phyloP scores from a whole-genome alignment of 1,284 basidiomycete genomes.

The Xerocomus amazonicus region DNA sequence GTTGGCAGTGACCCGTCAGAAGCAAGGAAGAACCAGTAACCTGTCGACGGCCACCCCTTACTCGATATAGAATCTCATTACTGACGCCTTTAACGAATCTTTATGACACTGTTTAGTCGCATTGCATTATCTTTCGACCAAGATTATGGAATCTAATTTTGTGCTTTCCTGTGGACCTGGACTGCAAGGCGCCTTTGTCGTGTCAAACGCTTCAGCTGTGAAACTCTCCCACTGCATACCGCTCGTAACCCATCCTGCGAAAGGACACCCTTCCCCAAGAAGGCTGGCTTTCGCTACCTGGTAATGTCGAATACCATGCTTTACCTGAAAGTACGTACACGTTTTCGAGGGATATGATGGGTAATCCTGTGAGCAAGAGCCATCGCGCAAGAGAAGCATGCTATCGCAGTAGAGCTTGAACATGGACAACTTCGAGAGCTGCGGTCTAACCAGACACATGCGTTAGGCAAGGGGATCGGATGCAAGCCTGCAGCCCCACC shows the following conservation, averaged over 20 bases:
- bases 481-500: slow-evolving; percentile 37
- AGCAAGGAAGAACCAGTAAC: slow-evolving; percentile 29
- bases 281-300: slow-evolving; percentile 46
- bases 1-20: slow-evolving; percentile 5
- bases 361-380: slow-evolving; percentile 6
- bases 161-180: not conserved
- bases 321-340: slow-evolving; percentile 38
- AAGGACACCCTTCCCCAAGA: slow-evolving; percentile 40
- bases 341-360: slow-evolving; percentile 3
- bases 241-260: slow-evolving; percentile 60
- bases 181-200: not conserved
- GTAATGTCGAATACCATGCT: slow-evolving; percentile 40
- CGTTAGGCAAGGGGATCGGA: not conserved
- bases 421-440: slow-evolving; percentile 47
- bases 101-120: slow-evolving; percentile 14
- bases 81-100: slow-evolving; percentile 13
- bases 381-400: slow-evolving; percentile 12
- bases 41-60: not conserved
- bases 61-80: slow-evolving; percentile 8
- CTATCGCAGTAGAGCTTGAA: slow-evolving; percentile 40
- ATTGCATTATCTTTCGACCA: slow-evolving; percentile 7
- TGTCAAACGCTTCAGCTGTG: slow-evolving; percentile 11
- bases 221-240: slow-evolving; percentile 55
- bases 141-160: slow-evolving; percentile 3
- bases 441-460: slow-evolving; percentile 39